phyloP scores from a whole-genome alignment of 805 yeast species.

The Starmerella potacharoeniae region DNA sequence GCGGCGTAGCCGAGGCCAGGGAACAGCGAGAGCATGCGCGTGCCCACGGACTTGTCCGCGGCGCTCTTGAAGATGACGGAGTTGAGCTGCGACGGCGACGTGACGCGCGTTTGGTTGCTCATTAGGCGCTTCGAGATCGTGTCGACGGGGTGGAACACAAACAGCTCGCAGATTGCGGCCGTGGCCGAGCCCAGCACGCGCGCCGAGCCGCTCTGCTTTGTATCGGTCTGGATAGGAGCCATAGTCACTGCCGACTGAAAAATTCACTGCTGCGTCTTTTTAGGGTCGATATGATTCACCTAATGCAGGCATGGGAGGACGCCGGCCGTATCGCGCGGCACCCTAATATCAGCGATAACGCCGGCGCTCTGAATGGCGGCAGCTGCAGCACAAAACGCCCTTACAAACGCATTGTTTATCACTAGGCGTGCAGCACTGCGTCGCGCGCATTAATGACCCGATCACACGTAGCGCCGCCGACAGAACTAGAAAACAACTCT shows the following conservation, averaged over 20 bases:
- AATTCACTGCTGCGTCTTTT: neutral
- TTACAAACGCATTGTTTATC: no score
- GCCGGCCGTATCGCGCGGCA: neutral
- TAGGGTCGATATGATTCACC: neutral
- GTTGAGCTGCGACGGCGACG: conserved; percentile 58
- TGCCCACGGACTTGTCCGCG: conserved; percentile 57
- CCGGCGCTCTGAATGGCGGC: neutral
- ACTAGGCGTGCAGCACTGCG: no score
- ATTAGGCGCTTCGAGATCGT: conserved; percentile 92
- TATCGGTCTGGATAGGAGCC: conserved; percentile 33
- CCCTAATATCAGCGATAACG: neutral
- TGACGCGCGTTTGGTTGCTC: conserved; percentile 72
- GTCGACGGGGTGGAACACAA: conserved; percentile 94
- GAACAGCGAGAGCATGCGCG: conserved; percentile 70
- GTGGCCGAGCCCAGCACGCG: conserved; percentile 95
- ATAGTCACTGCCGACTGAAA: conserved; percentile 7
- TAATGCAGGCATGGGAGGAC: neutral
- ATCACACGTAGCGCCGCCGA: no score
- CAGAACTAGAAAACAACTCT: no score
- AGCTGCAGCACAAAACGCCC: no score
- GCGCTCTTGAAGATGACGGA: conserved; percentile 75
- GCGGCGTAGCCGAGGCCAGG: conserved; percentile 99
- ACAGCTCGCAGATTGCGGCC: conserved; percentile 94
- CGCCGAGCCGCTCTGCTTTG: conserved; percentile 80
- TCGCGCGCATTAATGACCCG: no score